Percentiles rank a stretch among this genome's conserved stretches.
phyloP scores from a whole-genome alignment of 805 yeast genomes.

The Schwanniomyces yamadae region DNA sequence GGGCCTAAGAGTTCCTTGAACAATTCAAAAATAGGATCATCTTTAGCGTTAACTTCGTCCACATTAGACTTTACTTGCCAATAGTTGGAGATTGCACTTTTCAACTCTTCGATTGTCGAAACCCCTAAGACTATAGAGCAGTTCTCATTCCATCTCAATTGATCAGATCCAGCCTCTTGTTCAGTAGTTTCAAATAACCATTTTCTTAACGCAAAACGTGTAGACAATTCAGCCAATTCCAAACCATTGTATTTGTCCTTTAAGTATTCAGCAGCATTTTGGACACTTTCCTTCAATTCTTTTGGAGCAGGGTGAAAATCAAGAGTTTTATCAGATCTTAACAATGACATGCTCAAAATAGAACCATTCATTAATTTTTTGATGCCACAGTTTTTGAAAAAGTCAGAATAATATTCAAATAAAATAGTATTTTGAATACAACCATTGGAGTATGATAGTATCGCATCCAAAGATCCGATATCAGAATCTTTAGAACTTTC shows the following conservation, averaged over 20 bases:
- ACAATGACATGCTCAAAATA: conserved; percentile 82
- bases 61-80: conserved; percentile 42
- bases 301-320: conserved; percentile 78
- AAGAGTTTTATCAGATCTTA: conserved; percentile 65
- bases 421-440: conserved; percentile 73
- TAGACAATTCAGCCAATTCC: conserved; percentile 80
- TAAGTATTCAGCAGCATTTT: conserved; percentile 42
- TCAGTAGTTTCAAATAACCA: conserved; percentile 46
- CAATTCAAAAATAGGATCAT: conserved; percentile 40
- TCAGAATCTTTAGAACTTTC: conserved; percentile 31
- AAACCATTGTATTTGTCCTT: conserved; percentile 34
- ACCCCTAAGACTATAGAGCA: conserved; percentile 77
- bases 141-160: conserved; percentile 21
- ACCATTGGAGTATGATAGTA: conserved; percentile 77
- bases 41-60: conserved; percentile 36
- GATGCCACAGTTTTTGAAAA: conserved; percentile 54
- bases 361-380: conserved; percentile 73
- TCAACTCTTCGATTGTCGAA: conserved; percentile 60
- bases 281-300: conserved; percentile 54
- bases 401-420: conserved; percentile 45
- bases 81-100: conserved; percentile 59
- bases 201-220: conserved; percentile 65
- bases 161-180: conserved; percentile 7
- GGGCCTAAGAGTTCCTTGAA: conserved; percentile 48
- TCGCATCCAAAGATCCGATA: conserved; percentile 68